These are phyloP conservation scores for Penicillium canariense DNA, from an alignment of 495 filamentous ascomycete genomes.

Conservation along the genomic window DNA sequence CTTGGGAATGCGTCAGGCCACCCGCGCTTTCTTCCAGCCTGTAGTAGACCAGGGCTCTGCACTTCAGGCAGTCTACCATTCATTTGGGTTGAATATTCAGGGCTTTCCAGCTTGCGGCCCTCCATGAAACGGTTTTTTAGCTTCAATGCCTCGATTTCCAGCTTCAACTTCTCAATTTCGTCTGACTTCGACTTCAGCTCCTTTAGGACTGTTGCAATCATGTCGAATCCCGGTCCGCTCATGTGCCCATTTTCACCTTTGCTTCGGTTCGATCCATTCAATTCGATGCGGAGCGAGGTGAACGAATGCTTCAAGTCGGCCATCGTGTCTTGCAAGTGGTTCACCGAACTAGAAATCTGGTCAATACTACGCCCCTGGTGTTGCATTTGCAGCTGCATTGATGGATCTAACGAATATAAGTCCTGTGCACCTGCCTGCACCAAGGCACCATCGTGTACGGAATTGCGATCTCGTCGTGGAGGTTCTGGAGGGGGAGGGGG, in stretches of 20 bases:
- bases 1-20: conserved; percentile 34
- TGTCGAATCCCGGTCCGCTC: conserved; percentile 32
- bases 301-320: conserved; percentile 45
- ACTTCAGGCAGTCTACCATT: conserved; percentile 32
- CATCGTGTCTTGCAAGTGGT: conserved; percentile 47
- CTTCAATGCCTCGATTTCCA: conserved; percentile 47
- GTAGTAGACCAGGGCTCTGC: conserved; percentile 39
- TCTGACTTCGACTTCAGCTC: conserved; percentile 46
- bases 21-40: conserved; percentile 37
- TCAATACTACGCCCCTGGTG: conserved; percentile 44
- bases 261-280: conserved; percentile 33
- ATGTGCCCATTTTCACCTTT: conserved; percentile 13
- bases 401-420: conserved; percentile 16
- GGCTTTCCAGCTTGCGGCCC: conserved; percentile 24
- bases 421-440: conserved; percentile 28
- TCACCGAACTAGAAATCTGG: conserved; percentile 46
- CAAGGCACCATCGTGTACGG: conserved; percentile 27
- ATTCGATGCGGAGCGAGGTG: conserved; percentile 42
- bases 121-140: conserved; percentile 41
- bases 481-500: conserved; percentile 25
- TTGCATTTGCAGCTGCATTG: conserved; percentile 40
- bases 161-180: conserved; percentile 45
- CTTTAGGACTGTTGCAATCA: conserved; percentile 45
- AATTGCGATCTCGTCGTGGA: conserved; percentile 18
- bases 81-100: background rate